These are phyloP conservation scores for Trypanosoma boissoni DNA, from an alignment of 208 protist genomes.

Conservation along the genomic window DNA sequence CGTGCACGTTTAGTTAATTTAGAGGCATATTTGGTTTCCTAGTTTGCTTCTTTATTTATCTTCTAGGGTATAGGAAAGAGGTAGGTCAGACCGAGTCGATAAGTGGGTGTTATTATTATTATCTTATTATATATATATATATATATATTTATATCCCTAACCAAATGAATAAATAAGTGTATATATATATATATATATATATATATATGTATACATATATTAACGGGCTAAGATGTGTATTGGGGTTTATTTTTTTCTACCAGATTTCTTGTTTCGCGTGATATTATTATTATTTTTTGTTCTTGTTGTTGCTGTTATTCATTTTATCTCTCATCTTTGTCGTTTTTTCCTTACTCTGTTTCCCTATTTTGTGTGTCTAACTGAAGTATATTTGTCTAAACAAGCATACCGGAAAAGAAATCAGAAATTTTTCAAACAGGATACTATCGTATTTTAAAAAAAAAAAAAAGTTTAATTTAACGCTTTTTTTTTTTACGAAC, in stretches of 20 bases:
- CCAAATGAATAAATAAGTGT: no score
- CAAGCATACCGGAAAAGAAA: constrained; percentile 9
- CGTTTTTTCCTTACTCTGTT: not conserved
- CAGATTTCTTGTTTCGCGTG: constrained; percentile 9
- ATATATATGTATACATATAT: constrained; percentile 5
- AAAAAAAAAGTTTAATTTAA: no score
- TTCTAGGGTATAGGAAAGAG: no score
- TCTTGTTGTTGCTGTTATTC: constrained; percentile 19
- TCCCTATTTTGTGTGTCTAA: not conserved
- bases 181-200: no score
- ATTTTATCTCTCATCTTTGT: constrained; percentile 1
- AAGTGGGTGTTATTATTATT: not conserved
- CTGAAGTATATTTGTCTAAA: not conserved
- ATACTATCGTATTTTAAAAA: no score
- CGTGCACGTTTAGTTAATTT: no score
- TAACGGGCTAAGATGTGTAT: not conserved
- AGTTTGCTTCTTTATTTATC: not conserved
- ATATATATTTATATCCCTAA: no score
- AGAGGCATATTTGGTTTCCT: no score
- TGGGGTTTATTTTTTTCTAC: not conserved
- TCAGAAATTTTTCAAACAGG: no score
- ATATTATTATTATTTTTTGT: constrained; percentile 16
- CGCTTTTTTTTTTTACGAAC: no score
- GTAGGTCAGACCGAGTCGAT: no score
- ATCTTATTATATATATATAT: not conserved